phyloP scores from a whole-genome alignment of 2,329 filamentous ascomycete species.

The Trichoderma atrobrunneum region DNA sequence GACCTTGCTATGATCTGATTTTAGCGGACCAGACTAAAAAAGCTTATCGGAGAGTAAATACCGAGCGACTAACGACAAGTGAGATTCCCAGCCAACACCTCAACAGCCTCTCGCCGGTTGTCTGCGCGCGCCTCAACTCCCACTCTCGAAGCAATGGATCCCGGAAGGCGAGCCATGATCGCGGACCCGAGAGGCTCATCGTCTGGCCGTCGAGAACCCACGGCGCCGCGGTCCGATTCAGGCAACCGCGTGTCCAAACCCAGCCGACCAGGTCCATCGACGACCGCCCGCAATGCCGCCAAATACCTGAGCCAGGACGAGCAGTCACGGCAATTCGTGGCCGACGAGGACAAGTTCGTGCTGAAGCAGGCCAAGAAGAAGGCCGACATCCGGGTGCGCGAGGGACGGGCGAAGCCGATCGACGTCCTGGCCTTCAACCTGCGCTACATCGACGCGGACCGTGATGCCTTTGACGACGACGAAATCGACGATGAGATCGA shows the following conservation, averaged over 20 bases:
- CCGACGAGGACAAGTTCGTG: constrained; percentile 94
- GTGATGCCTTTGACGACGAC: constrained; percentile 82
- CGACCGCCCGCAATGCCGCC: constrained; percentile 31
- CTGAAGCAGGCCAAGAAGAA: constrained; percentile 97
- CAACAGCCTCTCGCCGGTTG: not conserved
- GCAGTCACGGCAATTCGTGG: constrained; percentile 78
- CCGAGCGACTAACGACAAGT: constrained; percentile 2
- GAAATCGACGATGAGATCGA: constrained; percentile 71
- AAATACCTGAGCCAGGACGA: constrained; percentile 68
- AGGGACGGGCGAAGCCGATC: constrained; percentile 85
- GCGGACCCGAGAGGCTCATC: constrained; percentile 45
- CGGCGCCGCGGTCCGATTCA: constrained; percentile 54
- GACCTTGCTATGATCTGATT: not conserved
- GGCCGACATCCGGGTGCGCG: constrained; percentile 88
- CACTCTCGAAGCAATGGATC: constrained; percentile 45
- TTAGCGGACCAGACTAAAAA: constrained; percentile 16
- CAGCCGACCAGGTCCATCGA: constrained; percentile 31
- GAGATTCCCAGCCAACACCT: not conserved
- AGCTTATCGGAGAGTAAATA: constrained; percentile 14
- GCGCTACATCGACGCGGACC: constrained; percentile 80
- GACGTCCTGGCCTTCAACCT: constrained; percentile 92
- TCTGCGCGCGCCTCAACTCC: not conserved
- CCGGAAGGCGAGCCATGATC: constrained; percentile 54
- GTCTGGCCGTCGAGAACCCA: constrained; percentile 46
- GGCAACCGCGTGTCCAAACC: constrained; percentile 57